phyloP scores from a whole-genome alignment of 306 rosid genomes.

The Morella rubra region DNA sequence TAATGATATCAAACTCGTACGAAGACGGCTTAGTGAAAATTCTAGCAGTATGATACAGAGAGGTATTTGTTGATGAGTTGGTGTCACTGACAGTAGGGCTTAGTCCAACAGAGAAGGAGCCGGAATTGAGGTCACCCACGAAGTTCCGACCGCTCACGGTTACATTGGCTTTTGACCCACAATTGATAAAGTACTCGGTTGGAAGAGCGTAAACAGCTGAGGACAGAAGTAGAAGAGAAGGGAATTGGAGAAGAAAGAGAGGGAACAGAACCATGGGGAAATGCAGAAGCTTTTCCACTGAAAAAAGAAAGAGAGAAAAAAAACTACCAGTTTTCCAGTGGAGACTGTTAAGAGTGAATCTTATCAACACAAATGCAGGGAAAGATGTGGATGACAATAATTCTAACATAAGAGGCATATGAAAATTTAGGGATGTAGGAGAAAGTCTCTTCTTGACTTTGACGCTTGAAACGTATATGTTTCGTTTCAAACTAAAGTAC shows the following conservation, averaged over 20 bases:
- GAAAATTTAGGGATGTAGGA: too few species aligned
- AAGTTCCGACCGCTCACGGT: not conserved
- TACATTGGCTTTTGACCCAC: conserved; percentile 29
- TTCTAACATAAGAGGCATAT: too few species aligned
- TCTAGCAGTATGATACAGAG: conserved; percentile 41
- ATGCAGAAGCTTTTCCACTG: not conserved
- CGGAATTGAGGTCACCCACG: conserved; percentile 15
- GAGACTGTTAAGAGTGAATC: not conserved
- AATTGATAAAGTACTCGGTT: conserved; percentile 35
- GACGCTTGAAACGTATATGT: too few species aligned
- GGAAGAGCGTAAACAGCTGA: conserved; percentile 14
- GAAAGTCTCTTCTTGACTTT: too few species aligned
- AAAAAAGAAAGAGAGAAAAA: too few species aligned
- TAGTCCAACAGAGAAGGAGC: not conserved
- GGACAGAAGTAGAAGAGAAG: conserved; percentile 33
- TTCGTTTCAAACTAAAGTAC: too few species aligned
- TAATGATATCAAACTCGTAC: conserved; percentile 9
- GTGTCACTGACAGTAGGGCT: not conserved
- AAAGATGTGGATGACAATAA: too few species aligned
- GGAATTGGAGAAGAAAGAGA: conserved; percentile 4
- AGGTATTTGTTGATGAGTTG: not conserved
- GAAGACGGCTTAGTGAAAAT: not conserved
- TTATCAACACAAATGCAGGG: too few species aligned
- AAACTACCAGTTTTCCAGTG: not conserved
- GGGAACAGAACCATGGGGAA: not conserved